Evolutionary conservation across 352 stramenopile species (phyloP).

Genomic region (Phytophthora lateralis): DNA sequence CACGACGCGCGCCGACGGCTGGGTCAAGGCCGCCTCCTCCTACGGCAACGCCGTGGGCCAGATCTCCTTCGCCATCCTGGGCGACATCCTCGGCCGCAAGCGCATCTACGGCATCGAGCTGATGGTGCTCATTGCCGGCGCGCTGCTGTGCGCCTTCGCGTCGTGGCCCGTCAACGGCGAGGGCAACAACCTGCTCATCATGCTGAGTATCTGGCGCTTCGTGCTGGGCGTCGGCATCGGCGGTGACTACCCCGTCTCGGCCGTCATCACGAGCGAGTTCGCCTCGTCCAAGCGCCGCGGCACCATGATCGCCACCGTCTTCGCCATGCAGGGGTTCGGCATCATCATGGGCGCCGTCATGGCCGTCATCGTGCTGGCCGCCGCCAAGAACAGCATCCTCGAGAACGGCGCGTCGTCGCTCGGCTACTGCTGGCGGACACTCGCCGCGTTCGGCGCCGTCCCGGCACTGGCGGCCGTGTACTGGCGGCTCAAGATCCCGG

Average conservation of each 20-base stretch:
- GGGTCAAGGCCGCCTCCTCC: constrained; percentile 49
- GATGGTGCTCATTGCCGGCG: constrained; percentile 48
- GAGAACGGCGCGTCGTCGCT: constrained; percentile 44
- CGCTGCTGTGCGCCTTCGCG: constrained; percentile 40
- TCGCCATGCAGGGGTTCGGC: constrained; percentile 59
- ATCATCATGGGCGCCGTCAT: constrained; percentile 48
- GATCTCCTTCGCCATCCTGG: constrained; percentile 55
- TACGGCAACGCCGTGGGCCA: constrained; percentile 50
- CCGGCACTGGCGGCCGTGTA: constrained; percentile 49
- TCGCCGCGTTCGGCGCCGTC: constrained; percentile 48
- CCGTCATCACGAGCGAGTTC: constrained; percentile 62
- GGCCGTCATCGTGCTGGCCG: constrained; percentile 39
- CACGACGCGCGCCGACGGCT: constrained; percentile 38
- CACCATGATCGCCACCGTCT: constrained; percentile 55
- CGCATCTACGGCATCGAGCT: constrained; percentile 57
- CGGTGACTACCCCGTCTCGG: constrained; percentile 57
- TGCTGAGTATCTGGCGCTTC: constrained; percentile 60
- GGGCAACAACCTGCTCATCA: constrained; percentile 49
- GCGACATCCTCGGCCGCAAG: constrained; percentile 11
- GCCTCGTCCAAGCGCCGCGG: constrained; percentile 44
- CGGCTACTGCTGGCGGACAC: constrained; percentile 53
- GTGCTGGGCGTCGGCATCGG: constrained; percentile 59
- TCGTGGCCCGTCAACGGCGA: constrained; percentile 49
- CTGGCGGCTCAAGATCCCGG: constrained; percentile 52
- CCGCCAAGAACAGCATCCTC: constrained; percentile 35